Conservation (phyloP, 1,284 basidiomycete genomes). For the Waitea zeae region DNA sequence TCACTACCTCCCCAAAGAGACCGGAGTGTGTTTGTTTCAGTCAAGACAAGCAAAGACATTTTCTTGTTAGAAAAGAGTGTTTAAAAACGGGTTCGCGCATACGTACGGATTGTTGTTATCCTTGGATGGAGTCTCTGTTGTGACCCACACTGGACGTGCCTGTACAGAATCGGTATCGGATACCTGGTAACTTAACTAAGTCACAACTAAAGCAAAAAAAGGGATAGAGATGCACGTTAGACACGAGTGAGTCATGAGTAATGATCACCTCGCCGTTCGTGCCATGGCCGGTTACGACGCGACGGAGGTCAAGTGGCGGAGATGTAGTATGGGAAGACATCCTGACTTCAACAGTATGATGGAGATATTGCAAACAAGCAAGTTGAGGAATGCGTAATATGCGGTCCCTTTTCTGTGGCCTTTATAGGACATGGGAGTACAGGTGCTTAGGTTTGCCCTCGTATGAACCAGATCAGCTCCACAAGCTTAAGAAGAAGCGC, state of each 20-base stretch:
- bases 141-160: constrained; percentile 1
- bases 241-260: constrained; percentile 12
- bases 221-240: constrained; percentile 1
- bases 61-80: not conserved
- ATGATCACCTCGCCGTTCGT: constrained; percentile 17
- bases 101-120: constrained; percentile 31
- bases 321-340: too few relatives aligned
- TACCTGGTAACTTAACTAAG: too few relatives aligned
- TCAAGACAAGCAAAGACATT: too few relatives aligned
- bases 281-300: constrained; percentile 33
- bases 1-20: constrained; percentile 16
- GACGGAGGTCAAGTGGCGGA: constrained; percentile 14
- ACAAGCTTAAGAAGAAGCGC: too few relatives aligned
- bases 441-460: too few relatives aligned
- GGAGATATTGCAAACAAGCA: not conserved
- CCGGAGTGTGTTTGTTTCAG: too few relatives aligned
- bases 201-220: not conserved
- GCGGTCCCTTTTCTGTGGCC: too few relatives aligned
- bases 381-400: too few relatives aligned
- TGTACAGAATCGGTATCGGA: too few relatives aligned
- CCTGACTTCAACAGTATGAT: not conserved
- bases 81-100: not conserved
- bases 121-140: constrained; percentile 19
- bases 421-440: too few relatives aligned
- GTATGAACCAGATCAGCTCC: too few relatives aligned